phyloP scores from a whole-genome alignment of 805 yeast species.

The Metschnikowia corniflorae region DNA sequence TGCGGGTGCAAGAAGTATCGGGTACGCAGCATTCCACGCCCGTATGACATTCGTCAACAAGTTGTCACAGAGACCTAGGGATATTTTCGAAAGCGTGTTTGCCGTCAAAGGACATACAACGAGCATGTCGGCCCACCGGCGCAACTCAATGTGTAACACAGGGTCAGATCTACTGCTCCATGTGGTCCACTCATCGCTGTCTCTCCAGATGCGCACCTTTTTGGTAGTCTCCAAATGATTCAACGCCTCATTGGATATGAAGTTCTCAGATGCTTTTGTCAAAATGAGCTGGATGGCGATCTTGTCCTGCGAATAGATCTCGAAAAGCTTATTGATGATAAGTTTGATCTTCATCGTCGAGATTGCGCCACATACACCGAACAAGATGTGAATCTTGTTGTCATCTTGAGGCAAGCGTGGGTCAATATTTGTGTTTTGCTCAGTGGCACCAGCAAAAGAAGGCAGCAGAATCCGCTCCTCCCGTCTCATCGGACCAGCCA shows the following conservation, averaged over 20 bases:
- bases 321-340: slow-evolving; percentile 50
- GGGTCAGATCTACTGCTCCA: slow-evolving; percentile 86
- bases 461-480: slow-evolving; percentile 19
- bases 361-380: slow-evolving; percentile 59
- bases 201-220: slow-evolving; percentile 53
- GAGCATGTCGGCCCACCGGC: slow-evolving; percentile 95
- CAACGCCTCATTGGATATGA: slow-evolving; percentile 46
- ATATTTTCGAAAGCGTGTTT: slow-evolving; percentile 83
- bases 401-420: slow-evolving; percentile 61
- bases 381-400: slow-evolving; percentile 51
- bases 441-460: slow-evolving; percentile 16
- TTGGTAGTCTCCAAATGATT: slow-evolving; percentile 35
- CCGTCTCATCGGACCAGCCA: slow-evolving; percentile 11
- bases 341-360: slow-evolving; percentile 50
- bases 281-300: slow-evolving; percentile 53
- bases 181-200: slow-evolving; percentile 60
- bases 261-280: slow-evolving; percentile 51
- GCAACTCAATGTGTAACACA: slow-evolving; percentile 87
- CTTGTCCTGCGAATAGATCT: slow-evolving; percentile 48
- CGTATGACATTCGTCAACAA: slow-evolving; percentile 84
- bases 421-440: slow-evolving; percentile 52
- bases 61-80: slow-evolving; percentile 90
- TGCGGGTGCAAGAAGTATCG: slow-evolving; percentile 89
- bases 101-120: slow-evolving; percentile 95
- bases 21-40: slow-evolving; percentile 93